Base-by-base conservation (phyloP, 2,329 filamentous ascomycete genomes). In the Cryphonectria nitschkei region DNA sequence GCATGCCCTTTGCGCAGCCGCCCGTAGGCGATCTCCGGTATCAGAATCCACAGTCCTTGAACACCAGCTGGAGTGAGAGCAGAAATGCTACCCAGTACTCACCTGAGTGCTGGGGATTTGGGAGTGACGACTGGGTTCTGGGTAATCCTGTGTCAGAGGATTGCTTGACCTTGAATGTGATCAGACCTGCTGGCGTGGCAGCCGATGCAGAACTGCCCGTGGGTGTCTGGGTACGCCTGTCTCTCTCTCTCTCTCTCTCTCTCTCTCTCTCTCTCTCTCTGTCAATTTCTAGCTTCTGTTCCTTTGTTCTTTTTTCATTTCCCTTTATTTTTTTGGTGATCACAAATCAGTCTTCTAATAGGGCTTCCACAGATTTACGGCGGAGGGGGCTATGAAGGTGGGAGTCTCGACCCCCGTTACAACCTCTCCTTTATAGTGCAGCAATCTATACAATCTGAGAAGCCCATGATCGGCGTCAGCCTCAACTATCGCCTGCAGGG, bases 141-240 rank as follows among this genome's bases (percentile, higher is more conserved):
- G 62, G 62, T 29, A 65, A 71, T 11, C 62, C 26, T n/a, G 60
- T 74, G 43, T 76, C 81, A 14, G 89, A 91, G 75, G 86, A 90
- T 75, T 91, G 89, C 72, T 81, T 91, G 4, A 89, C 87, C 61
- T 79, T 91, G 72, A 91, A 90, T 74, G 83, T 92, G 9, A 80
- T 91, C 37, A 84, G 89, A 3, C 87, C 88, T 0, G 78, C 84
- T 11, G 84, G 84, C 7, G 79, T 83, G 5, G 76, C 80, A 11
- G 73, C 78, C 43, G 74, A 76, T 9, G 77, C 78, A 2, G 54
- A 58, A 1, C 73, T 79, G 29, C 69, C 69, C 2, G 69, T 71
- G 1, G 69, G 29, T 26, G 22, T 71, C 39, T 71, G 69, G 69
- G 50, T 65, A 65, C 4, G 62, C 37, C 1, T n/a, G 19, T 50